A percentile compares a stretch with the other conserved stretches of the same genome.
Conservation (phyloP, 257 asterid species). For the Salvia rosmarinus region DNA sequence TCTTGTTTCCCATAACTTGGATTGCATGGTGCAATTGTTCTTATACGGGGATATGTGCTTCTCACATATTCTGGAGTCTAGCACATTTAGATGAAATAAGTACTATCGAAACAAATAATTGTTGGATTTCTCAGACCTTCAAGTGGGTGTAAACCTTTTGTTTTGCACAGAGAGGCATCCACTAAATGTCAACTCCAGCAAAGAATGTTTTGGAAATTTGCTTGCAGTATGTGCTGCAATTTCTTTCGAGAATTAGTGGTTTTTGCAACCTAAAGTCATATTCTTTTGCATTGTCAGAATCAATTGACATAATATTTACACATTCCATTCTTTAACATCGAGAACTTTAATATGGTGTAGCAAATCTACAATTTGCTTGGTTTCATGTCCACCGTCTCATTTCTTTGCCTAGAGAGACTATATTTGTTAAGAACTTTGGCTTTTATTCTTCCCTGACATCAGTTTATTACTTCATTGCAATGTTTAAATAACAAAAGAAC, state of each 20-base stretch:
- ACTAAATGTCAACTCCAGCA: no score
- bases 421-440: no score
- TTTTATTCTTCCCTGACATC: neutral
- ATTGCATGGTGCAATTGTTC: conserved; percentile 13
- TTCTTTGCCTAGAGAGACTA: no score
- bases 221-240: neutral
- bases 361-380: neutral
- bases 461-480: no score
- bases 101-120: neutral
- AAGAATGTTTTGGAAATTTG: no score
- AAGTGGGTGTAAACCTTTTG: conserved; percentile 6
- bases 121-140: conserved; percentile 20
- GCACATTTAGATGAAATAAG: neutral
- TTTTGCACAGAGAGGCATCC: conserved; percentile 20
- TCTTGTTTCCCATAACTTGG: conserved; percentile 1
- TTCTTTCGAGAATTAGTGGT: neutral
- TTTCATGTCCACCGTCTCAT: neutral
- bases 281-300: neutral
- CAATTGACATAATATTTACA: neutral
- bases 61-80: conserved; percentile 11
- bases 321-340: neutral
- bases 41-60: conserved; percentile 16
- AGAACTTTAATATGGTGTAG: conserved; percentile 4
- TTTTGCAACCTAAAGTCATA: conserved; percentile 15
- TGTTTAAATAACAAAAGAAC: no score